A percentile compares a stretch with the other conserved stretches of the same genome.
Conservation (phyloP, 108 stramenopile species). For the Cyclotella sp. region DNA sequence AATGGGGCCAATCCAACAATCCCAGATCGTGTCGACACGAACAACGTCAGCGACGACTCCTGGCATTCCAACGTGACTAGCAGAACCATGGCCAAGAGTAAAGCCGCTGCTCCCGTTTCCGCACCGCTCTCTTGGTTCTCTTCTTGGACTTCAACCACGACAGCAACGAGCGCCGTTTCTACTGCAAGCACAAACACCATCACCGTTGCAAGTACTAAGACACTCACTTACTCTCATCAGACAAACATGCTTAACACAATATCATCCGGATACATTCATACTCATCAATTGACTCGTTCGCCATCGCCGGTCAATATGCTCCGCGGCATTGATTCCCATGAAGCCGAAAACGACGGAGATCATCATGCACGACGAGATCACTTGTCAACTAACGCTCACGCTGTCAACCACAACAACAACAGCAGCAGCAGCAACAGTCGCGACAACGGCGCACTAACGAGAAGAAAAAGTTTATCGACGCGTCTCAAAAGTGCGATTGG, state of each 20-base stretch:
- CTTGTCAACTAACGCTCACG: background rate
- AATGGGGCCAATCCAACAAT: background rate
- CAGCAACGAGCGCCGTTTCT: background rate
- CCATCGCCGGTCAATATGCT: slow-evolving; percentile 21
- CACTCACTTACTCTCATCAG: background rate
- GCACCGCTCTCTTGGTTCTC: slow-evolving; percentile 43
- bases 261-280: background rate
- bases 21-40: background rate
- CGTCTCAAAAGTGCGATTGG: background rate
- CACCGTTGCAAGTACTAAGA: background rate
- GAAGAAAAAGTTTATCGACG: background rate
- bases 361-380: background rate
- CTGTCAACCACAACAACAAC: background rate
- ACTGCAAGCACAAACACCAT: background rate
- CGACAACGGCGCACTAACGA: background rate
- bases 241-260: background rate
- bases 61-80: slow-evolving; percentile 26
- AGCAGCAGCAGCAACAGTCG: background rate
- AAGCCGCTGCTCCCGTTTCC: slow-evolving; percentile 1
- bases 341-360: background rate
- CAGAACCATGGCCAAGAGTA: background rate
- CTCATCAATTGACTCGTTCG: slow-evolving; percentile 1
- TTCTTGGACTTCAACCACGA: slow-evolving; percentile 34
- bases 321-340: slow-evolving; percentile 18
- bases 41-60: slow-evolving; percentile 24